A percentile compares a stretch with the other conserved stretches of the same genome.
These are phyloP conservation scores for Paramyrothecium sp. DNA, from an alignment of 2,329 filamentous ascomycete genomes.

Conservation along the genomic window DNA sequence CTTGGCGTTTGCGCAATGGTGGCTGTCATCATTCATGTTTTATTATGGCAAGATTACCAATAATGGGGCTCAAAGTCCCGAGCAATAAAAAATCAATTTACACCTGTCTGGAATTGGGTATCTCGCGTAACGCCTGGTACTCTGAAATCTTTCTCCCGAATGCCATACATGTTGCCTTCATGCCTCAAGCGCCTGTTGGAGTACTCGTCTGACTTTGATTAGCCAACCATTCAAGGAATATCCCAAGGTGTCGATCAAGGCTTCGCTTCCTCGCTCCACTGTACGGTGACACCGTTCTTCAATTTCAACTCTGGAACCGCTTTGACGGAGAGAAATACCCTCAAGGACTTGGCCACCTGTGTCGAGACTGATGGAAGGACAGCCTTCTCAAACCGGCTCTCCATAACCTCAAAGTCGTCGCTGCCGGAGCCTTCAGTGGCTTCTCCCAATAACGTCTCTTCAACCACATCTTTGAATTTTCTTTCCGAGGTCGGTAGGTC, in stretches of 20 bases:
- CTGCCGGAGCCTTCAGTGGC: slow-evolving; percentile 27
- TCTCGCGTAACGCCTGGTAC: neutral
- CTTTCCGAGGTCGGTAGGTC: slow-evolving; percentile 36
- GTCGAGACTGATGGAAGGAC: slow-evolving; percentile 43
- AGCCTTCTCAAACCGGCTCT: slow-evolving; percentile 54
- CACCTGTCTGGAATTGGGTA: neutral
- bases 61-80: neutral
- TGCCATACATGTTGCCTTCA: neutral
- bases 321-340: slow-evolving; percentile 55
- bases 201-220: too few relatives aligned
- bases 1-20: too few relatives aligned
- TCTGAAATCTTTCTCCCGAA: too few relatives aligned
- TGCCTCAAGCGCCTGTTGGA: neutral
- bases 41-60: neutral
- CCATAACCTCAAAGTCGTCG: slow-evolving; percentile 56
- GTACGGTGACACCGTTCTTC: slow-evolving; percentile 44
- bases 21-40: neutral
- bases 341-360: slow-evolving; percentile 53
- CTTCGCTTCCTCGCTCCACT: slow-evolving; percentile 37
- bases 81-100: neutral
- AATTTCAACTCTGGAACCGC: slow-evolving; percentile 55
- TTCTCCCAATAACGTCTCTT: slow-evolving; percentile 39
- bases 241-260: slow-evolving; percentile 5
- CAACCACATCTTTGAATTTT: slow-evolving; percentile 32
- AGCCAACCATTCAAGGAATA: neutral